phyloP scores from a whole-genome alignment of 129 eudicot species.

The Saposhnikovia divaricata region DNA sequence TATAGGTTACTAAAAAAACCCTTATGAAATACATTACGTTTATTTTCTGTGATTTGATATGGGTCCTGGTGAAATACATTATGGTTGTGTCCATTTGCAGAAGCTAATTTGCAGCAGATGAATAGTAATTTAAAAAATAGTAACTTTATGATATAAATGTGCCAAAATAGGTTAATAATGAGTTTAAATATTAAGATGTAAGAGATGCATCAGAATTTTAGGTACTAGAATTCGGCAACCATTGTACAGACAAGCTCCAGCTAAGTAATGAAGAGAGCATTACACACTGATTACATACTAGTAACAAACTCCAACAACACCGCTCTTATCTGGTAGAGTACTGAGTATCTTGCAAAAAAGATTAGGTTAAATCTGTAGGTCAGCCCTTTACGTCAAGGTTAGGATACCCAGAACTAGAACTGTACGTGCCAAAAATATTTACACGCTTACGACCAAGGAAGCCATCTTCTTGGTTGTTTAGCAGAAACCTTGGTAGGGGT shows the following conservation, averaged over 20 bases:
- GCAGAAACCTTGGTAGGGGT: constrained; percentile 37
- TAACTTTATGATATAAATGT: too few relatives aligned
- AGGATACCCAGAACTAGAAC: background rate
- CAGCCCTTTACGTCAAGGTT: background rate
- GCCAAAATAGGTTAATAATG: too few relatives aligned
- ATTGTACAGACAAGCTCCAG: background rate
- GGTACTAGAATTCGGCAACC: background rate
- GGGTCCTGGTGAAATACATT: background rate
- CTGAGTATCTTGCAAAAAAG: background rate
- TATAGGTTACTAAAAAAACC: too few relatives aligned
- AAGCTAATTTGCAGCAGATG: too few relatives aligned
- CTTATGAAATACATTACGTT: too few relatives aligned
- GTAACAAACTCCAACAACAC: background rate
- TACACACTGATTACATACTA: background rate
- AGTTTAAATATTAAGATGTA: background rate
- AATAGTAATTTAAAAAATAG: too few relatives aligned
- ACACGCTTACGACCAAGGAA: constrained; percentile 41
- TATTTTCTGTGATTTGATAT: too few relatives aligned
- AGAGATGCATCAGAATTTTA: background rate
- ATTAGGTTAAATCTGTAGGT: background rate
- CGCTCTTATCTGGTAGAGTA: background rate
- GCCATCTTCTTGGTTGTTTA: constrained; percentile 34
- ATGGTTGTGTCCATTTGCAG: too few relatives aligned
- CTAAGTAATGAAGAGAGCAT: background rate
- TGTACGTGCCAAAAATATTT: background rate